Evolutionary conservation across 2,329 filamentous ascomycete species (phyloP).

Genomic region (Diaporthe ilicicola): DNA sequence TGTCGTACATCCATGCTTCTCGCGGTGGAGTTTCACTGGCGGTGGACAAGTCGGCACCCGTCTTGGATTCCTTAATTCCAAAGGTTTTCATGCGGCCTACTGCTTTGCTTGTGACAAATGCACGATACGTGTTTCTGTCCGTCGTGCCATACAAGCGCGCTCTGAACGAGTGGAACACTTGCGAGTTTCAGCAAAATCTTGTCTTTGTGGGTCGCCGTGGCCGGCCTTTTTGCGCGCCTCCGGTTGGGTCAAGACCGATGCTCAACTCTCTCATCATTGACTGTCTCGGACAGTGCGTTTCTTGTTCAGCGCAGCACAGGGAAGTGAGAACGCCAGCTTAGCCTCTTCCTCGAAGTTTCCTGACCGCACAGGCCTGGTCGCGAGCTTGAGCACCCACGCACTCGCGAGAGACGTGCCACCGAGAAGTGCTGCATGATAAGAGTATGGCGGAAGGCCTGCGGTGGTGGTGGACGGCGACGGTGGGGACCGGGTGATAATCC

Average conservation of each 20-base stretch:
- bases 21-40: neutral
- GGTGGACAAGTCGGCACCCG: neutral
- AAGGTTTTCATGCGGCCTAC: neutral
- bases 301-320: neutral
- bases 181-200: neutral
- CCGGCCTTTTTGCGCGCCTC: neutral
- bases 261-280: neutral
- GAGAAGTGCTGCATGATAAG: neutral
- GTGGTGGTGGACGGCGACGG: neutral
- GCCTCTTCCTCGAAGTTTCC: too few relatives aligned
- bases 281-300: neutral
- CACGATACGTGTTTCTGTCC: neutral
- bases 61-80: too few relatives aligned
- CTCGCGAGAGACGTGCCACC: neutral
- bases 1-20: neutral
- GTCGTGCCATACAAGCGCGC: neutral
- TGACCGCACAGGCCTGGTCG: too few relatives aligned
- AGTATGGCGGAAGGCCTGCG: neutral
- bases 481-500: conserved; percentile 15
- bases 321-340: too few relatives aligned
- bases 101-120: neutral
- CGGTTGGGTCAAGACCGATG: neutral
- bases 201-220: neutral
- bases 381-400: neutral
- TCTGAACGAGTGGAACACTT: neutral